These are phyloP conservation scores for Annulohypoxylon bovei DNA, from an alignment of 495 filamentous ascomycete species.

Conservation along the genomic window DNA sequence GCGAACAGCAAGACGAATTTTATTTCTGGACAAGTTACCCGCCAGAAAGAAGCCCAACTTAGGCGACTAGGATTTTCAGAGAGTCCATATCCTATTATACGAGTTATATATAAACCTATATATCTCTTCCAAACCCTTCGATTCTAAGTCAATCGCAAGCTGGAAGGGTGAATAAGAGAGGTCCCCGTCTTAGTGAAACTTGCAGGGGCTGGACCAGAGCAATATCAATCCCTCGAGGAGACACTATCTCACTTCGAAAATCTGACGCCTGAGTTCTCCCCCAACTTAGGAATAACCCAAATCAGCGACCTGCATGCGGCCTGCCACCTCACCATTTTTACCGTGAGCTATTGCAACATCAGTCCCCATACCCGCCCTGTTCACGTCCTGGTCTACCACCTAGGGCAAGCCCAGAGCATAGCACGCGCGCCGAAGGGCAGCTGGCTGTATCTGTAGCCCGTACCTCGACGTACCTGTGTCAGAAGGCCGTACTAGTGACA, in stretches of 20 bases:
- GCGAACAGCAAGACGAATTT: constrained; percentile 25
- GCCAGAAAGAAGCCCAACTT: constrained; percentile 30
- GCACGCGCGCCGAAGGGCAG: constrained; percentile 34
- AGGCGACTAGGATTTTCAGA: constrained; percentile 10
- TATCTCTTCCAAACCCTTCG: constrained; percentile 5
- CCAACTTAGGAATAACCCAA: constrained; percentile 50
- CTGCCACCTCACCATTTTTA: constrained; percentile 51
- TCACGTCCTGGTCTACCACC: constrained; percentile 45
- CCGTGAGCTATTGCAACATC: constrained; percentile 52
- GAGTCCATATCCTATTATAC: constrained; percentile 12
- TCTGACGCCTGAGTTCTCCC: constrained; percentile 45
- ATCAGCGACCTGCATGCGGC: constrained; percentile 49
- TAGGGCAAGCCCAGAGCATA: constrained; percentile 45
- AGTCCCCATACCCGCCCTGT: constrained; percentile 46
- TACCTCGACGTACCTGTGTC: constrained; percentile 50
- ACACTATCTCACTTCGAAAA: constrained; percentile 42
- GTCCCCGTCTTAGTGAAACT: constrained; percentile 3
- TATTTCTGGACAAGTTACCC: constrained; percentile 22
- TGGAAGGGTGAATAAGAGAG: background rate
- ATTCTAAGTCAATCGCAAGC: constrained; percentile 26
- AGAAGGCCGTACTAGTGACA: constrained; percentile 45
- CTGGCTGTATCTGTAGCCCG: constrained; percentile 27
- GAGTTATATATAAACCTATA: constrained; percentile 25
- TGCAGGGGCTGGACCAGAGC: constrained; percentile 34
- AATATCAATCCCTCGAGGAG: constrained; percentile 37